Base-by-base conservation (phyloP, 306 rosid species). In the Rosa persica region DNA sequence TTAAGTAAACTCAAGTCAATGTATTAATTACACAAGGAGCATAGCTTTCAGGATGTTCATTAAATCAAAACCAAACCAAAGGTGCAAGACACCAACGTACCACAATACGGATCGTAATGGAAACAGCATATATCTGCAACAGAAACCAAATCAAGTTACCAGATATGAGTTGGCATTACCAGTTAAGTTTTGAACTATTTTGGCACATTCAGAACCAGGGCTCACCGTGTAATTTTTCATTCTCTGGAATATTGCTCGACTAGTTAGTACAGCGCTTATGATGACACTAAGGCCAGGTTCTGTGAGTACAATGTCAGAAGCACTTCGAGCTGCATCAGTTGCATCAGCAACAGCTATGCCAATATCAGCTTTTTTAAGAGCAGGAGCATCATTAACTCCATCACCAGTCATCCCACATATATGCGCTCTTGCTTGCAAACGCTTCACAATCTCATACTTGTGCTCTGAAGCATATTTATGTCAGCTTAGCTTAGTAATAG, bases 291-390 rank as follows among this genome's bases (percentile, higher is more conserved):
- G 88, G 74, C 98, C 96, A 43, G 98, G 98, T 82, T 93, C 93
- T 1, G 98, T 90, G 68, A 93, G 85, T 52, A 93, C 98, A 84
- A 93, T 89, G 80, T 93, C 98, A 4, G 98, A 93, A 64, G 98
- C 98, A 16, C 96, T 85, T 27, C 92, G 93, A 81, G 97, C 97
- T 40, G 97, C 97, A 67, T 92, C 97, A 60, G 97, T 89, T 69
- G 97, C 96, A 86, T 90, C 97, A 5, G 96, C 96, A n/a, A 92
- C 97, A 77, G 97, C 97, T 74, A 92, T 92, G 72, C 97, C 97
- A n/a, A 92, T 90, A 79, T 92, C 97, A 30, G 97, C 97, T 58
- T 83, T 92, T 71, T 90, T 92, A 73, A 92, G 97, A 70, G 95
- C 95, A 22, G 97, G 95, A 70, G 97, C 96, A 85, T 92, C 97